Evolutionary conservation across 108 stramenopile genomes (phyloP).

Genomic region (Mediolabrus comicus): DNA sequence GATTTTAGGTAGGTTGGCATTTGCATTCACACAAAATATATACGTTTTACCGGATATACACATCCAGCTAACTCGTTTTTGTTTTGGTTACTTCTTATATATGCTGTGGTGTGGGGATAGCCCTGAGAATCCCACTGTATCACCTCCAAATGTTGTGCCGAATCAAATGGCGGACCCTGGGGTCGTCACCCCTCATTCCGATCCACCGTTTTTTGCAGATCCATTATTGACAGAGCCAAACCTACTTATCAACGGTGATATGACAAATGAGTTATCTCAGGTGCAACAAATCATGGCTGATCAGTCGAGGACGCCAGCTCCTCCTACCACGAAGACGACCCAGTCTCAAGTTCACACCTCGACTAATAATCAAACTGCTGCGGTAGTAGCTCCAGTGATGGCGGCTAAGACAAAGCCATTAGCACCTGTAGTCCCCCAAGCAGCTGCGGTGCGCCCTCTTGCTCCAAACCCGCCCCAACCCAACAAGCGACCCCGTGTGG

Average conservation of each 20-base stretch:
- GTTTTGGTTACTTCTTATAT: not conserved
- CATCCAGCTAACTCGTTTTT: not conserved
- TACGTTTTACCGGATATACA: too few species aligned
- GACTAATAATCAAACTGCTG: not conserved
- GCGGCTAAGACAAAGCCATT: not conserved
- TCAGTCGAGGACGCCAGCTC: constrained; percentile 21
- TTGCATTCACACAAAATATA: too few species aligned
- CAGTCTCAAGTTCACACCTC: constrained; percentile 8
- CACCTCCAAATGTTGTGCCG: not conserved
- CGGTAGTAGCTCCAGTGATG: constrained; percentile 12
- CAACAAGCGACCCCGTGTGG: constrained; percentile 23
- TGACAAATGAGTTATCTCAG: constrained; percentile 28
- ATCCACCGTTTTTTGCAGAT: constrained; percentile 22
- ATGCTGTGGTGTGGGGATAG: not conserved
- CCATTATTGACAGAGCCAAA: not conserved
- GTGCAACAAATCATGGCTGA: constrained; percentile 28
- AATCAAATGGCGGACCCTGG: constrained; percentile 10
- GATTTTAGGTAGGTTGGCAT: constrained; percentile 71
- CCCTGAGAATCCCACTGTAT: constrained; percentile 3
- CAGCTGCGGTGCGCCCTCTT: not conserved
- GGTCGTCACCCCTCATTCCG: constrained; percentile 38
- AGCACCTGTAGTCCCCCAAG: not conserved
- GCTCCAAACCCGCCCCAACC: not conserved
- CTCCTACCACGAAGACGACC: constrained; percentile 13
- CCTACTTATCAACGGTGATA: constrained; percentile 20